Percentiles rank a stretch among this genome's conserved stretches.
Conservation (phyloP, 208 protist species). For the Crithidia brevicula region DNA sequence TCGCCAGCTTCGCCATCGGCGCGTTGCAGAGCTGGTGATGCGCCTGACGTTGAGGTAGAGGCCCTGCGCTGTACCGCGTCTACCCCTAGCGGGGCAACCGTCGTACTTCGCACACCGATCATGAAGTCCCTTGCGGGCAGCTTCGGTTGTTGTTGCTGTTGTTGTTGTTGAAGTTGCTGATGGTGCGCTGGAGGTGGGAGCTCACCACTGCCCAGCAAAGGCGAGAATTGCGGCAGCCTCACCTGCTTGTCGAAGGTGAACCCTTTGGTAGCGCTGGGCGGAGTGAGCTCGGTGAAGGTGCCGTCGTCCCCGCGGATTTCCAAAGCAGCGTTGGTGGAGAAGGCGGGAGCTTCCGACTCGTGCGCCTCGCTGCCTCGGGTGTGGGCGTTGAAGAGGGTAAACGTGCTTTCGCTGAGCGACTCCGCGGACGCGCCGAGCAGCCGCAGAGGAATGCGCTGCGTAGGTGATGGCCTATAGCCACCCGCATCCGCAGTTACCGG, state of each 20-base stretch:
- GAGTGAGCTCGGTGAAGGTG: slow-evolving; percentile 16
- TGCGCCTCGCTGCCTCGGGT: not conserved
- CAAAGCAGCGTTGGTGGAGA: not conserved
- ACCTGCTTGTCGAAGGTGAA: slow-evolving; percentile 2
- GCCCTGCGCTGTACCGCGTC: not conserved
- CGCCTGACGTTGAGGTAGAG: not conserved
- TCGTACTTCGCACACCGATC: not conserved
- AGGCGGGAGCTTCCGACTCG: not conserved
- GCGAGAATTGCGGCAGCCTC: slow-evolving; percentile 15
- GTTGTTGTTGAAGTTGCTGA: not conserved
- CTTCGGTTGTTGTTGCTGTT: not conserved
- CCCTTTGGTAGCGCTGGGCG: not conserved
- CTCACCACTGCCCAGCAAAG: slow-evolving; percentile 2
- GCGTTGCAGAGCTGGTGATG: not conserved
- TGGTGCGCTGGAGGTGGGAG: not conserved
- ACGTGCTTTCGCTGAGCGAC: slow-evolving; percentile 19
- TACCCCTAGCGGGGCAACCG: not conserved
- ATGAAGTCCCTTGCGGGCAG: not conserved
- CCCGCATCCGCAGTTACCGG: not conserved
- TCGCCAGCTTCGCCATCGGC: not conserved
- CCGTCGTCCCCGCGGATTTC: slow-evolving; percentile 4
- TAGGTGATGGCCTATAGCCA: not conserved
- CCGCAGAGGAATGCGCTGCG: not conserved
- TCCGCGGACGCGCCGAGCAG: not conserved
- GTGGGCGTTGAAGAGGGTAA: slow-evolving; percentile 13